Base-by-base conservation (phyloP, 1,284 basidiomycete species). In the Schizophyllum amplum region DNA sequence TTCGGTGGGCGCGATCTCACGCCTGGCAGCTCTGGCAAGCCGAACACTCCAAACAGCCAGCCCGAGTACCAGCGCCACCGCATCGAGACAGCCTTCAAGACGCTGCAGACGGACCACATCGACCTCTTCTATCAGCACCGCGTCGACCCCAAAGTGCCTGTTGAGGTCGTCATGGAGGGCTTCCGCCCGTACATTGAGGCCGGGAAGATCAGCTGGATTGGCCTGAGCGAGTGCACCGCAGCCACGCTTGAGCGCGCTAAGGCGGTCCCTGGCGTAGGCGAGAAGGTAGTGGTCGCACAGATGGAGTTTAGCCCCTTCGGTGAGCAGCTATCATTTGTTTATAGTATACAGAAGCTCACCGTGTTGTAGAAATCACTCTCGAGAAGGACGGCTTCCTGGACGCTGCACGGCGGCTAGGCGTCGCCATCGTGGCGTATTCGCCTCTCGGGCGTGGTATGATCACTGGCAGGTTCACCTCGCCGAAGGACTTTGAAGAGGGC, bases 381-480 rank as follows among this genome's bases (percentile, higher is more conserved):
- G 72, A 75, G 55, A 57, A 57, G 51, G 59, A 57, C 27, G 64
- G 63, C 22, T n/a, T 65, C 24, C 25, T 62, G 42, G 59, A 62
- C 20, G 57, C 59, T 21, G 62, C 62, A 22, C 21, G 58, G 17
- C 62, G 62, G 56, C 50, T 56, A 6, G 64, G 65, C 5, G 57
- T 65, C 1, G 57, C 55, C 6, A 55, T 65, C 20, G 62, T 66
- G 11, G 64, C 63, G 33, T 66, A 66, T 47, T 75, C 73, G 23
- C 78, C 78, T 0, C 69, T 82, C n/a, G 78, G 78, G 1, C 68
- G 77, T 3, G 83, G 82, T 0, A 66, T 84, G 24, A 62, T 85
- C 24, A 77, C 77, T 0, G 81, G 81, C 2, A 64, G 65, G 59
- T 72, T 46, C 42, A 46, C 11, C 11, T 46, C 42, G n/a, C 56